Evolutionary conservation across 176 grass and related monocot genomes (phyloP).

Genomic region (Avena atlantica): DNA sequence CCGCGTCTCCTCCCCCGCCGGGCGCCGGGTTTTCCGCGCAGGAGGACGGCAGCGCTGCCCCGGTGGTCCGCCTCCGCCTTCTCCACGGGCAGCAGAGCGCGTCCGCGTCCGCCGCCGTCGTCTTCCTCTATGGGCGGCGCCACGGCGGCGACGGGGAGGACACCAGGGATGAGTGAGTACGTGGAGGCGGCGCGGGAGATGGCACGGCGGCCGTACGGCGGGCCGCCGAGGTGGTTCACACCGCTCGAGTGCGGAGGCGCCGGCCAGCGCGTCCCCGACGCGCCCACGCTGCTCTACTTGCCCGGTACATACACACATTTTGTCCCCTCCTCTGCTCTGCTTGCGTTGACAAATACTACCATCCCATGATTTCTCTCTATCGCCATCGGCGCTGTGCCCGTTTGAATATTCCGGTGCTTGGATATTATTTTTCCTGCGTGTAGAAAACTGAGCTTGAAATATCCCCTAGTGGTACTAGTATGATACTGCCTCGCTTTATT

Average conservation of each 20-base stretch:
- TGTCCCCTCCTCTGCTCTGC: neutral
- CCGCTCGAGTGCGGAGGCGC: neutral
- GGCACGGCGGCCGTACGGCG: slow-evolving; percentile 39
- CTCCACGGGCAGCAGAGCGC: slow-evolving; percentile 17
- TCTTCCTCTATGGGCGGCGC: neutral
- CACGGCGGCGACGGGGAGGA: neutral
- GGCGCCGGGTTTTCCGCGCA: neutral
- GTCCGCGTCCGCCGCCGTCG: neutral
- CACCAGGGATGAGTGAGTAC: slow-evolving; percentile 44
- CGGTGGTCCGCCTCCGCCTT: slow-evolving; percentile 30
- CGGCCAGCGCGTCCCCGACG: slow-evolving; percentile 42
- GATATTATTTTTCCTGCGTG: too few species aligned
- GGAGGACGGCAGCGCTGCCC: neutral
- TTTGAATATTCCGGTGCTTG: too few species aligned
- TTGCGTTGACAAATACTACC: neutral
- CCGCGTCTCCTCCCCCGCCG: neutral
- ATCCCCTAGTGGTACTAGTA: too few species aligned
- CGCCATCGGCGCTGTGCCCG: too few species aligned
- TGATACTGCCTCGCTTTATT: too few species aligned
- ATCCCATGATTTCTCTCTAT: neutral
- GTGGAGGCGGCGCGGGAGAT: slow-evolving; percentile 49
- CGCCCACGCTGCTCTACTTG: slow-evolving; percentile 83
- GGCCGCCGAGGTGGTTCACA: slow-evolving; percentile 78
- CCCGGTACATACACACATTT: slow-evolving; percentile 52
- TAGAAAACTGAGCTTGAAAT: too few species aligned